Evolutionary conservation across 2,329 filamentous ascomycete genomes (phyloP).

Genomic region (Cladosporium cucumerinum): DNA sequence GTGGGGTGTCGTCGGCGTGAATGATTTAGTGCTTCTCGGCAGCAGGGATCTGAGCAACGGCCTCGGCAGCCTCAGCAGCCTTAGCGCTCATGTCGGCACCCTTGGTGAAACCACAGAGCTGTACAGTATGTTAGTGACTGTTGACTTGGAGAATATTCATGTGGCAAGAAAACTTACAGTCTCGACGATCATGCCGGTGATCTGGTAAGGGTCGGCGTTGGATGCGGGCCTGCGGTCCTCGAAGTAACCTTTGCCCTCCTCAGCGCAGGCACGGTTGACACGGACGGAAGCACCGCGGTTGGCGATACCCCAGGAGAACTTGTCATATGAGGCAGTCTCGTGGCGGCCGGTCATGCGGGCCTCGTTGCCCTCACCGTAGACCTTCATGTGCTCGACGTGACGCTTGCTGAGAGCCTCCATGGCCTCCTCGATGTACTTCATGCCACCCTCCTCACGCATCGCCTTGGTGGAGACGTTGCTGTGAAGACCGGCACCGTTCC

Average conservation of each 20-base stretch:
- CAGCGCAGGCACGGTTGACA: conserved; percentile 79
- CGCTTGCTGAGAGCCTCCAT: conserved; percentile 53
- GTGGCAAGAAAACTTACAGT: conserved; percentile 44
- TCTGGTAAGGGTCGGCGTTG: conserved; percentile 85
- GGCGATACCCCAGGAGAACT: conserved; percentile 90
- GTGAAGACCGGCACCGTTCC: conserved; percentile 95
- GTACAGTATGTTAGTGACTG: conserved; percentile 1
- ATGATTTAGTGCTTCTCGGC: conserved; percentile 8
- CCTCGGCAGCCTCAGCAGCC: conserved; percentile 33
- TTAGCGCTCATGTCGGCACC: conserved; percentile 46
- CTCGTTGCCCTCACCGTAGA: conserved; percentile 95
- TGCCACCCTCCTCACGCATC: conserved; percentile 87
- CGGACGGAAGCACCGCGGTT: conserved; percentile 94
- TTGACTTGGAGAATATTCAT: neutral
- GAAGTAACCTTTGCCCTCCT: conserved; percentile 92
- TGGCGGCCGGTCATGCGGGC: conserved; percentile 87
- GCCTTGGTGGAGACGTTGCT: conserved; percentile 87
- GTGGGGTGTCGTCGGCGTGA: neutral
- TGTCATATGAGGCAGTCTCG: conserved; percentile 91
- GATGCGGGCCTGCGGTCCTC: conserved; percentile 68
- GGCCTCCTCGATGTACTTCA: conserved; percentile 88
- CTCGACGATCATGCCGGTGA: conserved; percentile 76
- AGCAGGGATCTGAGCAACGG: conserved; percentile 28
- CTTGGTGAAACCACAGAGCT: conserved; percentile 49
- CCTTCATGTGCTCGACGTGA: conserved; percentile 65